Evolutionary conservation across 352 stramenopile species (phyloP).

Genomic region (Aphanomyces cochlioides): DNA sequence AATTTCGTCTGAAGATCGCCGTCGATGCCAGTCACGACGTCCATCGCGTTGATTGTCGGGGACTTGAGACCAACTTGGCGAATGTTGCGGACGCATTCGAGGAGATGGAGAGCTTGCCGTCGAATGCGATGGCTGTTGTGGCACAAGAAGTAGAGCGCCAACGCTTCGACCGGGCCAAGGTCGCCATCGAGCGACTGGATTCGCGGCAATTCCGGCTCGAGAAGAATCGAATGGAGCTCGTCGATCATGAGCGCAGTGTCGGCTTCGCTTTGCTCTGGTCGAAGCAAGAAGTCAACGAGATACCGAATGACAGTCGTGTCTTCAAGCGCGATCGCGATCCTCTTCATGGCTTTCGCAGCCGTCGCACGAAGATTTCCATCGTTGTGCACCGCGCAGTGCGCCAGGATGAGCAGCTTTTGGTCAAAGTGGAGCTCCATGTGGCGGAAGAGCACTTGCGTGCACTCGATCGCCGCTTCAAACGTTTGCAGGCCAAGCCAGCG

Average conservation of each 20-base stretch:
- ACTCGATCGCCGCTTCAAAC: conserved; percentile 45
- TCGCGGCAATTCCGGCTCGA: neutral
- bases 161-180: conserved; percentile 60
- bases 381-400: conserved; percentile 48
- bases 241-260: neutral
- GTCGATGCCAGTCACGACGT: conserved; percentile 30
- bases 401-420: conserved; percentile 61
- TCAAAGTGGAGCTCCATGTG: conserved; percentile 51
- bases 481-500: conserved; percentile 47
- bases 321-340: conserved; percentile 33
- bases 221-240: neutral
- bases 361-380: conserved; percentile 41
- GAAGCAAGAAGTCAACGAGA: conserved; percentile 60
- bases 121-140: conserved; percentile 42
- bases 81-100: conserved; percentile 37
- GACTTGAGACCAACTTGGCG: conserved; percentile 15
- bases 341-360: conserved; percentile 40
- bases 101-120: conserved; percentile 34
- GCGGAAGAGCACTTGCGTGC: conserved; percentile 46
- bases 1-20: conserved; percentile 9
- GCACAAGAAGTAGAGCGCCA: conserved; percentile 53
- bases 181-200: conserved; percentile 36
- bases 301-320: conserved; percentile 42
- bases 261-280: conserved; percentile 11
- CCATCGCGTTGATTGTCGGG: conserved; percentile 26